phyloP scores from a whole-genome alignment of 2,329 filamentous ascomycete species.

The Keithomyces neogunnii region DNA sequence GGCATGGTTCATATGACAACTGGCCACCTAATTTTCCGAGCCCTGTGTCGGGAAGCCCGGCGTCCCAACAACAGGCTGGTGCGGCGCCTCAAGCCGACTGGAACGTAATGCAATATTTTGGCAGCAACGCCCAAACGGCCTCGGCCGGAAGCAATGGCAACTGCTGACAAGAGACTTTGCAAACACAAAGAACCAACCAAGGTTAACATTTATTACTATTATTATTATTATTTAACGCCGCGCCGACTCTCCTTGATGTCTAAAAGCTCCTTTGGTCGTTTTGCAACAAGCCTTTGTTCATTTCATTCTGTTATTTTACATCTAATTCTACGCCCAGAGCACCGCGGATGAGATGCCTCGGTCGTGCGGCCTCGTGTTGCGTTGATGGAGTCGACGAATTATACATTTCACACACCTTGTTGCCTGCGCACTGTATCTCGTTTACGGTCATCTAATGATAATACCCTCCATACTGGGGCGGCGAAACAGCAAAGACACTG shows the following conservation, averaged over 20 bases:
- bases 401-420: background rate
- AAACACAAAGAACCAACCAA: background rate
- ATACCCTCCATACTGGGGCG: background rate
- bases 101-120: conserved; percentile 28
- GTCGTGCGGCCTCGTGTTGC: background rate
- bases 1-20: background rate
- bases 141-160: conserved; percentile 10
- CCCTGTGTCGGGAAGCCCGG: background rate
- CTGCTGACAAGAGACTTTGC: background rate
- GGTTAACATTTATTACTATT: background rate
- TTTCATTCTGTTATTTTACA: background rate
- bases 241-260: background rate
- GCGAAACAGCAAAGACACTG: background rate
- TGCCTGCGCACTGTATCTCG: conserved; percentile 1
- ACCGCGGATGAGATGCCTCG: background rate
- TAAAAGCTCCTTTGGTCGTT: background rate
- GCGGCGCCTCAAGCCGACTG: conserved; percentile 13
- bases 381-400: background rate
- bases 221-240: background rate
- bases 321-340: background rate
- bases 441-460: background rate
- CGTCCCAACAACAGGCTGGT: conserved; percentile 17
- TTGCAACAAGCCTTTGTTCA: conserved; percentile 2
- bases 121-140: conserved; percentile 20
- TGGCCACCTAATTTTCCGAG: background rate